phyloP scores from a whole-genome alignment of 805 yeast species.

The Blastobotrys terrestris region DNA sequence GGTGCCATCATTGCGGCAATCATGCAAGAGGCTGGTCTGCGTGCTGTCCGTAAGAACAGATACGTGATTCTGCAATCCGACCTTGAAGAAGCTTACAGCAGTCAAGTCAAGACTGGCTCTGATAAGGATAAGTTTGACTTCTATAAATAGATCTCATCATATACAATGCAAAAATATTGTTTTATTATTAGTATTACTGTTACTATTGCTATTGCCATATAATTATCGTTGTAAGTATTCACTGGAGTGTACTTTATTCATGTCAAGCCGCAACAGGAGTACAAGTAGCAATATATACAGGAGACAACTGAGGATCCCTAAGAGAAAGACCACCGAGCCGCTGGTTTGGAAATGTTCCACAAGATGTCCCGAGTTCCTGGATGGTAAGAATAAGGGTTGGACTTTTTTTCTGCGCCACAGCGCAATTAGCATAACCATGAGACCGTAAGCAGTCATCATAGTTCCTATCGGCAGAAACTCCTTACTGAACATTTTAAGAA shows the following conservation, averaged over 20 bases:
- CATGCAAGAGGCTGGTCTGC: slow-evolving; percentile 99
- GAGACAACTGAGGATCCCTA: slow-evolving; percentile 44
- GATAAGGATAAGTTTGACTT: slow-evolving; percentile 98
- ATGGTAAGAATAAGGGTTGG: slow-evolving; percentile 30
- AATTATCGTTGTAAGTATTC: neutral
- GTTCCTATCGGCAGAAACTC: slow-evolving; percentile 65
- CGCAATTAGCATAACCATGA: slow-evolving; percentile 38
- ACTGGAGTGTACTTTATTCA: slow-evolving; percentile 30
- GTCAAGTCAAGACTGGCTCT: slow-evolving; percentile 92
- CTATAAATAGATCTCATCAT: slow-evolving; percentile 80
- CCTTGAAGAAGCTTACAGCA: slow-evolving; percentile 93
- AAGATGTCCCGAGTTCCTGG: slow-evolving; percentile 26
- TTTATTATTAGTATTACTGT: too few relatives aligned
- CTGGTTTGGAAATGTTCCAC: slow-evolving; percentile 48
- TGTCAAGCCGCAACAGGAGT: slow-evolving; percentile 33
- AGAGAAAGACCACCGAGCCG: slow-evolving; percentile 52
- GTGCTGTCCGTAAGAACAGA: slow-evolving; percentile 97
- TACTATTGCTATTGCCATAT: too few relatives aligned
- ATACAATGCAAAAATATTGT: too few relatives aligned
- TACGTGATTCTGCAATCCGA: slow-evolving; percentile 94
- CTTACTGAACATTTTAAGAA: slow-evolving; percentile 55
- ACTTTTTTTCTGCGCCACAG: slow-evolving; percentile 22
- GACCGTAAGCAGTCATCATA: slow-evolving; percentile 57
- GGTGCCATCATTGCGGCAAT: slow-evolving; percentile 97
- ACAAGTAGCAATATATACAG: slow-evolving; percentile 49